Base-by-base conservation (phyloP, 192 early-diverging fungal genomes). In the Endogone sp. region DNA sequence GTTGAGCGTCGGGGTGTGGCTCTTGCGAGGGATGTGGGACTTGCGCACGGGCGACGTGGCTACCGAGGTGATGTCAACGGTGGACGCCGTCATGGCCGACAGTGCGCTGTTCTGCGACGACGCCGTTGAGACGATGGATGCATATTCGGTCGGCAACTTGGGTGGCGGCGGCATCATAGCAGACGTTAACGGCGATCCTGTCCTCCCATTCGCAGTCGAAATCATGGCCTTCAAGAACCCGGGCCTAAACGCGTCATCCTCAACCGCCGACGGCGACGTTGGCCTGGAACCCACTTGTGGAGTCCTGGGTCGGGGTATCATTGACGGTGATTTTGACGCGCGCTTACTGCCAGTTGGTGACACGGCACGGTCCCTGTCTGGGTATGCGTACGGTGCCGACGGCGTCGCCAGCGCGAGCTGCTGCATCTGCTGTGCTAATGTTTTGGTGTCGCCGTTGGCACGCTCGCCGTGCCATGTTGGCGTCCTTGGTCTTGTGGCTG, bases 301-400 rank as follows among this genome's bases (percentile, higher is more conserved):
- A 1, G 76, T 78, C 30, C 71, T 78, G 21, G 76, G 71, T n/a
- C 76, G 63, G n/a, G 76, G 76, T 32, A 78, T 78, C 63, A 78
- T 28, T 13, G 72, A 74, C 0, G 76, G 76, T n/a, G 74, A 71
- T 21, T 49, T 49, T 49, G 37, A 49, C 9, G 37, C 1, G 37
- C 37, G 37, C 16, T 49, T 49, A 16, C 16, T 49, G 37, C 37
- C 37, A 24, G 69, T 25, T 4, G 65, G 65, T 56, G 65, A 67
- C 29, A 67, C 65, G 20, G 65, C 65, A 2, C 65, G 65, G 20
- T 67, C 65, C n/a, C 65, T 26, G 30, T 67, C 65, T 11, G 65
- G 65, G 24, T 67, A 67, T 20, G 37, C 22, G 31, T 59, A 59
- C 29, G 65, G 65, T 4, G 32, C 54, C 10, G 16, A 59, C 54